Conservation (phyloP, 148 eudicot species). For the Diospyros kaki region DNA sequence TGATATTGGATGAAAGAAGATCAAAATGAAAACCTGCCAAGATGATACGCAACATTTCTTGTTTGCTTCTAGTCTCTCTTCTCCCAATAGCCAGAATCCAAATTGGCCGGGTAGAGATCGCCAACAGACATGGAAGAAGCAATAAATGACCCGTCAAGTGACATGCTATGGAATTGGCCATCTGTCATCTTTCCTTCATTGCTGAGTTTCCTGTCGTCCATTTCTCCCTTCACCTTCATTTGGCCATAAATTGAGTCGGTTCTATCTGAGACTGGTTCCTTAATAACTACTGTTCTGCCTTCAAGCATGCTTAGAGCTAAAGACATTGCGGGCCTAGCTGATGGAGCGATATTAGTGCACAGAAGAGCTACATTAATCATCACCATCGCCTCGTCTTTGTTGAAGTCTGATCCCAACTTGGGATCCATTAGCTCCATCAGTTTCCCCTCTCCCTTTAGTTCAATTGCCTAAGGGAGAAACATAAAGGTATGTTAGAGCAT, state of each 20-base stretch:
- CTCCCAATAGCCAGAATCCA: neutral
- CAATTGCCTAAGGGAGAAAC: conserved; percentile 11
- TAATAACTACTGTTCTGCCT: neutral
- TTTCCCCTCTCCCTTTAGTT: conserved; percentile 16
- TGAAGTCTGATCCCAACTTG: conserved; percentile 20
- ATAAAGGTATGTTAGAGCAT: neutral
- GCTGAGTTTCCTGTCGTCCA: neutral
- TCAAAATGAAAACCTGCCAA: too few relatives aligned
- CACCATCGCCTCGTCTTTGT: conserved; percentile 13
- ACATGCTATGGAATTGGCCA: conserved; percentile 11
- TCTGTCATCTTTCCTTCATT: neutral
- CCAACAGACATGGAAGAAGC: conserved; percentile 11
- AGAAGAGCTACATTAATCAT: conserved; percentile 20
- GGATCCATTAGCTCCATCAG: conserved; percentile 26
- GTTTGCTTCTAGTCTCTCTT: neutral
- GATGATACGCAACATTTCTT: too few relatives aligned
- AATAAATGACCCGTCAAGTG: neutral
- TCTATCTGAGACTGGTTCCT: neutral
- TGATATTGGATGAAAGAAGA: too few relatives aligned
- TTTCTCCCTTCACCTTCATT: neutral
- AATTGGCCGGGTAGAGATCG: conserved; percentile 18
- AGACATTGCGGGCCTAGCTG: conserved; percentile 30
- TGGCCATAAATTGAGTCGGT: neutral
- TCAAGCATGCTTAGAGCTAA: conserved; percentile 27
- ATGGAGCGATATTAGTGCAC: conserved; percentile 16